These are phyloP conservation scores for Aspergillus puulaauensis DNA, from an alignment of 2,329 filamentous ascomycete genomes.

Conservation along the genomic window DNA sequence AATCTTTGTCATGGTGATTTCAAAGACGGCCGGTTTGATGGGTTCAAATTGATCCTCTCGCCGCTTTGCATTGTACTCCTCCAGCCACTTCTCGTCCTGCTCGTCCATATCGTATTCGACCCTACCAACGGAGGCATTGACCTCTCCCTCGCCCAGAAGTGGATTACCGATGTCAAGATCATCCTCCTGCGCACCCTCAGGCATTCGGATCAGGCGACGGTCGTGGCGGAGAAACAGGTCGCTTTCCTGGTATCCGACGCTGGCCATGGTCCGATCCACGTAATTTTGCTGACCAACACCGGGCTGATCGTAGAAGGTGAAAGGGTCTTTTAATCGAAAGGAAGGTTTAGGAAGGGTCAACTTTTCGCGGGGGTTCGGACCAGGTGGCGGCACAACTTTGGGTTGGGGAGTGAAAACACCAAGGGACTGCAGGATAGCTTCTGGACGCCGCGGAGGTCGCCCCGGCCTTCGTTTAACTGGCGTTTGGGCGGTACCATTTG, in stretches of 20 bases:
- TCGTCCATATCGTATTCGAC: constrained; percentile 99
- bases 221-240: constrained; percentile 82
- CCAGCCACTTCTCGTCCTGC: constrained; percentile 95
- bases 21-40: constrained; percentile 91
- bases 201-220: constrained; percentile 64
- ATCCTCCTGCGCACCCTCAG: constrained; percentile 63
- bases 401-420: constrained; percentile 57
- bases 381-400: constrained; percentile 48
- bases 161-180: constrained; percentile 58
- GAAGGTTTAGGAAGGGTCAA: constrained; percentile 51
- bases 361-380: constrained; percentile 50
- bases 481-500: constrained; percentile 36
- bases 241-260: constrained; percentile 92
- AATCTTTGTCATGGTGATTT: constrained; percentile 97
- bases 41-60: constrained; percentile 72
- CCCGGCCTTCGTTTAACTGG: constrained; percentile 61
- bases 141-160: constrained; percentile 60
- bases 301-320: constrained; percentile 68
- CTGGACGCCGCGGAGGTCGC: constrained; percentile 62
- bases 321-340: constrained; percentile 48
- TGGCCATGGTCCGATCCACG: constrained; percentile 94
- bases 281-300: constrained; percentile 83
- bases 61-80: constrained; percentile 75
- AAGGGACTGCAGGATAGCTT: constrained; percentile 61
- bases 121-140: constrained; percentile 63